Conservation (phyloP, 2,329 filamentous ascomycete species). For the Elsinoe ampelina region DNA sequence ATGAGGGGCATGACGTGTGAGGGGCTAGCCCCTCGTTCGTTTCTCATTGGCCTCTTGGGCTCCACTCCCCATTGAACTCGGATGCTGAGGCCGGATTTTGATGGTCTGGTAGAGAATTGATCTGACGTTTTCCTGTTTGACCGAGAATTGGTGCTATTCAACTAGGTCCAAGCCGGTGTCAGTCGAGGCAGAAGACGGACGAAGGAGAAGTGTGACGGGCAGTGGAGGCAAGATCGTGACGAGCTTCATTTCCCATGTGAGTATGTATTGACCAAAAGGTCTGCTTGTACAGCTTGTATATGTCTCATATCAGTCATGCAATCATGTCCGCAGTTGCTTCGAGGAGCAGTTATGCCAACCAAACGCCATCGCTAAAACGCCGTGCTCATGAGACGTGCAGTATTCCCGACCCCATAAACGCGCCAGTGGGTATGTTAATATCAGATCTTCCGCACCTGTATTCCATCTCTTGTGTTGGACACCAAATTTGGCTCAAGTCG, state of each 20-base stretch:
- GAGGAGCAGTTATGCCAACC: not conserved
- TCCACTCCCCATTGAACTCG: too few species aligned
- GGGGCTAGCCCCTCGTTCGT: not conserved
- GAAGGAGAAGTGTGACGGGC: too few species aligned
- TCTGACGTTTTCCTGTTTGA: too few species aligned
- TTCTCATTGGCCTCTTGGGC: too few species aligned
- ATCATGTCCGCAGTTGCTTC: not conserved
- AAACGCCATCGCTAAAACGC: slow-evolving; percentile 1
- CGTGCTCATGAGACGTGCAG: not conserved
- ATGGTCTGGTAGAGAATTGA: too few species aligned
- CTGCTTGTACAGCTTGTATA: too few species aligned
- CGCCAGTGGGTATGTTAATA: not conserved
- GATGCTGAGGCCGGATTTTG: too few species aligned
- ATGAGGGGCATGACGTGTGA: not conserved
- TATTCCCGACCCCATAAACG: not conserved
- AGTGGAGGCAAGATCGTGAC: too few species aligned
- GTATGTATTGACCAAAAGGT: too few species aligned
- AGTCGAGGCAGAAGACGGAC: too few species aligned
- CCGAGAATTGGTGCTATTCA: too few species aligned
- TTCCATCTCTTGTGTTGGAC: not conserved
- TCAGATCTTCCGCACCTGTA: not conserved
- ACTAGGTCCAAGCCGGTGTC: too few species aligned
- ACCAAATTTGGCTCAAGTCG: not conserved
- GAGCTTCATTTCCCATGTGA: not conserved
- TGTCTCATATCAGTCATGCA: not conserved